Conservation (phyloP, 1,284 basidiomycete species). For the Meripilus lineatus region DNA sequence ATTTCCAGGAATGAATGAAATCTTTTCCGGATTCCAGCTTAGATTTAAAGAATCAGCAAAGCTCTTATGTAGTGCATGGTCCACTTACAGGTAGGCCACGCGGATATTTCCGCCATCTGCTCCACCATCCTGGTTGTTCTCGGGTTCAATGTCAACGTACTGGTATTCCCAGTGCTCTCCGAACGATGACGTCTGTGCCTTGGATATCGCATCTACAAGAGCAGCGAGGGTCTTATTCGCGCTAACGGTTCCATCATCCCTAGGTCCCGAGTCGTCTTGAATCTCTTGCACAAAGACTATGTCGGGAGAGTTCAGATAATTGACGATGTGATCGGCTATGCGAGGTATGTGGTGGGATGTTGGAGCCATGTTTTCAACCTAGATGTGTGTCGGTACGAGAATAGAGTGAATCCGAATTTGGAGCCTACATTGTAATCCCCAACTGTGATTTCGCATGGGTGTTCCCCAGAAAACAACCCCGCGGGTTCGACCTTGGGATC, state of each 20-base stretch:
- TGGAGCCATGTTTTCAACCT: constrained; percentile 59
- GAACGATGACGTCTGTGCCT: constrained; percentile 19
- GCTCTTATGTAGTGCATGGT: not conserved
- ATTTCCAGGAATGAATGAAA: constrained; percentile 21
- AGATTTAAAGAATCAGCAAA: no score
- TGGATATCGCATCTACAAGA: constrained; percentile 45
- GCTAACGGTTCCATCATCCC: constrained; percentile 48
- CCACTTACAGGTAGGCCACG: constrained; percentile 46
- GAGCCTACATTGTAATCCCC: constrained; percentile 55
- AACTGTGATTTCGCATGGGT: constrained; percentile 46
- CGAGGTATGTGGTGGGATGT: constrained; percentile 41
- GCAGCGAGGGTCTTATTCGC: constrained; percentile 51
- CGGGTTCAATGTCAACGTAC: constrained; percentile 47
- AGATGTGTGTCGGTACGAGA: constrained; percentile 1
- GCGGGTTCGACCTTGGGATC: constrained; percentile 33
- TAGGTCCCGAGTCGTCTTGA: constrained; percentile 56
- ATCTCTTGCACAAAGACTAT: constrained; percentile 65
- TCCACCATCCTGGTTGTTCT: constrained; percentile 57
- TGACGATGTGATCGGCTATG: constrained; percentile 53
- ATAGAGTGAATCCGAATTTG: not conserved
- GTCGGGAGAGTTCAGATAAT: constrained; percentile 50
- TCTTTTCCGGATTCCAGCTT: constrained; percentile 24
- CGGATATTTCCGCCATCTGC: constrained; percentile 63
- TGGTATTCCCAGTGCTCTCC: constrained; percentile 37
- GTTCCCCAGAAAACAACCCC: constrained; percentile 29